Conservation (phyloP, 805 yeast genomes). For the Pichia phayaonensis region DNA sequence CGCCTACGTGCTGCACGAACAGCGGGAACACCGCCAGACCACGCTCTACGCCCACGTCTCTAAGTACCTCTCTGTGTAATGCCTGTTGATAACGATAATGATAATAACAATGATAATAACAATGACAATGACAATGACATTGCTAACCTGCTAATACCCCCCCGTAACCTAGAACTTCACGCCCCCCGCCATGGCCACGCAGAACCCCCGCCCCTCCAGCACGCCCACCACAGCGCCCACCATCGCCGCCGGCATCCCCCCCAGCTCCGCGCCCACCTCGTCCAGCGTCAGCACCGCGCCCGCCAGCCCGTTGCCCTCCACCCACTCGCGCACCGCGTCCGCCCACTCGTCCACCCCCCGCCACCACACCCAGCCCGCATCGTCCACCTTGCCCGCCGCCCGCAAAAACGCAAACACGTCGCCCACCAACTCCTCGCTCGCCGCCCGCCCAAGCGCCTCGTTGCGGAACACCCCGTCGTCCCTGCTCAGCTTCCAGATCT, state of each 20-base stretch:
- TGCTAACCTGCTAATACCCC: no score
- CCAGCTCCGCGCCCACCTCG: neutral
- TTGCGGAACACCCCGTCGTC: neutral
- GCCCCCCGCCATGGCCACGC: neutral
- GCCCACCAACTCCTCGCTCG: neutral
- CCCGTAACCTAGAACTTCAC: neutral
- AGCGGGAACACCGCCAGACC: slow-evolving; percentile 26
- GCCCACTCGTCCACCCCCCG: neutral
- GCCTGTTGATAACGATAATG: no score
- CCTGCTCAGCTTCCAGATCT: slow-evolving; percentile 43
- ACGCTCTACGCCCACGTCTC: neutral
- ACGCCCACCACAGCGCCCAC: neutral
- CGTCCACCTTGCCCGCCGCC: neutral
- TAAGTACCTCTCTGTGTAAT: neutral
- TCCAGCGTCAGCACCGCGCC: neutral
- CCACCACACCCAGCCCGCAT: neutral
- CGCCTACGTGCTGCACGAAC: slow-evolving; percentile 59
- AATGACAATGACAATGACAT: no score
- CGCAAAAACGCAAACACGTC: neutral
- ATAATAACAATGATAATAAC: no score
- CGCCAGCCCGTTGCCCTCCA: neutral
- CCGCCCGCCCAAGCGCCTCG: neutral
- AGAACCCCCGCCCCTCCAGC: neutral
- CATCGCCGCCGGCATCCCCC: neutral
- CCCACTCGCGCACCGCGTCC: neutral